These are phyloP conservation scores for Iris pallida DNA, from an alignment of 116 monocot genomes.

Conservation along the genomic window DNA sequence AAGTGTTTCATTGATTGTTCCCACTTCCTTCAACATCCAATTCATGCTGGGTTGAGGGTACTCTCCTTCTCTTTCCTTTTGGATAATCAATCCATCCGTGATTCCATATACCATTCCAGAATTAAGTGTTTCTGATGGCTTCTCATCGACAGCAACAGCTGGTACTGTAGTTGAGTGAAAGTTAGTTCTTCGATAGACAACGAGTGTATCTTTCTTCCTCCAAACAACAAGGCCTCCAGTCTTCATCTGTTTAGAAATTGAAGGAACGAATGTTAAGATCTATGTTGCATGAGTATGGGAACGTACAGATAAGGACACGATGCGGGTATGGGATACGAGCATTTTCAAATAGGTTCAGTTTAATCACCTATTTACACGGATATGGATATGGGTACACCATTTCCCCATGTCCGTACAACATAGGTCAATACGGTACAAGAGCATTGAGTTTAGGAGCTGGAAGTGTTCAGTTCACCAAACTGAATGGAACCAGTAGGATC, in stretches of 20 bases:
- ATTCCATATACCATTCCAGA: conserved; percentile 3
- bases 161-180: conserved; percentile 1
- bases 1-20: conserved; percentile 37
- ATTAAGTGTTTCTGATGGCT: conserved; percentile 3
- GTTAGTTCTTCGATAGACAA: conserved; percentile 51
- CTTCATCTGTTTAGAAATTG: conserved; percentile 41
- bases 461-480: no score
- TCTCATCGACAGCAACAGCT: neutral
- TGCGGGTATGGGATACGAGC: no score
- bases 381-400: no score
- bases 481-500: no score
- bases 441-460: no score
- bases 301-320: no score
- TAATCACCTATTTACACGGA: no score
- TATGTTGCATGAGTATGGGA: no score
- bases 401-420: no score
- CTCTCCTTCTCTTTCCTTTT: conserved; percentile 2
- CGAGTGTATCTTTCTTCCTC: conserved; percentile 58
- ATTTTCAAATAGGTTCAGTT: no score
- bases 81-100: neutral
- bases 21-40: conserved; percentile 1
- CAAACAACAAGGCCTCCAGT: conserved; percentile 91
- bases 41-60: neutral
- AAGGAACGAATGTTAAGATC: neutral
- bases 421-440: no score